A percentile compares a stretch with the other conserved stretches of the same genome.
phyloP scores from a whole-genome alignment of 129 eudicot genomes.

The Daucus carota region DNA sequence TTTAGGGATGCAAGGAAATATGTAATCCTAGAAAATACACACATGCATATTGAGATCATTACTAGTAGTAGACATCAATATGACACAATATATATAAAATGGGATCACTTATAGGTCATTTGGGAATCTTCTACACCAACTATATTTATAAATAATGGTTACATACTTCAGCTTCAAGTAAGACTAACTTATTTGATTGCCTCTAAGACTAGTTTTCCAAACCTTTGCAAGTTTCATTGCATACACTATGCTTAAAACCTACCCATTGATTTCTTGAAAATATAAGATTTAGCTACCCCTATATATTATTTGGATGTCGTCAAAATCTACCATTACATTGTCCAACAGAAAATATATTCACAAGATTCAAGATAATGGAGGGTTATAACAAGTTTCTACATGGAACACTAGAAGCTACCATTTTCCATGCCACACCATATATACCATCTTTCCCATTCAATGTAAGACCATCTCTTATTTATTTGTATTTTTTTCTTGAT shows the following conservation, averaged over 20 bases:
- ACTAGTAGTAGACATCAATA: not conserved
- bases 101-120: not conserved
- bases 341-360: not conserved
- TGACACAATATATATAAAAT: not conserved
- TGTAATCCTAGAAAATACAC: not conserved
- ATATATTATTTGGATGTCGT: constrained; percentile 16
- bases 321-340: not conserved
- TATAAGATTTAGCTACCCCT: constrained; percentile 17
- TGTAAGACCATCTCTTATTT: constrained; percentile 25
- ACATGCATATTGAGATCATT: not conserved
- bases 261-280: constrained; percentile 19
- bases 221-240: constrained; percentile 33
- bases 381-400: constrained; percentile 50
- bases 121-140: not conserved
- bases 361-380: constrained; percentile 28
- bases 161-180: constrained; percentile 53
- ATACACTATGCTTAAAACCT: constrained; percentile 32
- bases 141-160: not conserved
- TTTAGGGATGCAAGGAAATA: not conserved
- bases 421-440: constrained; percentile 68
- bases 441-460: constrained; percentile 45
- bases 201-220: constrained; percentile 42
- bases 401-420: constrained; percentile 91
- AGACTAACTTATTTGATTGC: constrained; percentile 40
- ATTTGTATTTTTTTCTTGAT: not conserved